Conservation (phyloP, 768 basidiomycete species). For the Boletus rubroflammeus region DNA sequence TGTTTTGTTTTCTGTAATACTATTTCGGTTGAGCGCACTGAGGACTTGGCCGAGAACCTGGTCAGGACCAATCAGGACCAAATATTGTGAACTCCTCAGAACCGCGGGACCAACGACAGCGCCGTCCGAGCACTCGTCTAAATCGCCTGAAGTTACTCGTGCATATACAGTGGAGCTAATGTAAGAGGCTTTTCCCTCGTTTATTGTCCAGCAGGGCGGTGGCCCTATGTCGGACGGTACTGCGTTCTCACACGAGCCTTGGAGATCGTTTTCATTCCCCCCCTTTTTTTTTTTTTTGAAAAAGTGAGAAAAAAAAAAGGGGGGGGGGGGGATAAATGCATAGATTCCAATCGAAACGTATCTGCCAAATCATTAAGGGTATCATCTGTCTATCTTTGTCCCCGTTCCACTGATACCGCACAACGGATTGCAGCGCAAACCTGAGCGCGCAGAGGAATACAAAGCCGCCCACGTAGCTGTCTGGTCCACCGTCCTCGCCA, state of each 20-base stretch:
- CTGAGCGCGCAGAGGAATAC: slow-evolving; percentile 48
- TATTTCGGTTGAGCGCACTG: background rate
- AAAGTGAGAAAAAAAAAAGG: no score
- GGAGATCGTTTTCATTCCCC: no score
- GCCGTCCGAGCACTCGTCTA: background rate
- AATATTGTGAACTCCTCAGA: background rate
- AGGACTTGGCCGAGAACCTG: background rate
- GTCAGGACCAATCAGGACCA: no score
- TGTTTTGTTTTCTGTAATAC: slow-evolving; percentile 1
- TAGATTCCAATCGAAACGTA: no score
- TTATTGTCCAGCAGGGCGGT: no score
- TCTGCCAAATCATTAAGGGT: slow-evolving; percentile 77
- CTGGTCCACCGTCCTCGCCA: slow-evolving; percentile 67
- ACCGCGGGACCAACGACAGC: background rate
- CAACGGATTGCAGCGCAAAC: slow-evolving; percentile 56
- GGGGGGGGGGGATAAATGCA: no score
- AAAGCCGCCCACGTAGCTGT: slow-evolving; percentile 56
- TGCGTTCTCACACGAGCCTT: no score
- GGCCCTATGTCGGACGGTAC: no score
- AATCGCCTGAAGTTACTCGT: background rate
- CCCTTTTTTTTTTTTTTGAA: no score
- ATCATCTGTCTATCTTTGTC: no score
- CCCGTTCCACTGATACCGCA: no score
- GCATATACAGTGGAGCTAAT: background rate
- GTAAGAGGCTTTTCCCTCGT: background rate